A percentile compares a stretch with the other conserved stretches of the same genome.
Conservation (phyloP, 805 yeast species). For the Priceomyces castillae region DNA sequence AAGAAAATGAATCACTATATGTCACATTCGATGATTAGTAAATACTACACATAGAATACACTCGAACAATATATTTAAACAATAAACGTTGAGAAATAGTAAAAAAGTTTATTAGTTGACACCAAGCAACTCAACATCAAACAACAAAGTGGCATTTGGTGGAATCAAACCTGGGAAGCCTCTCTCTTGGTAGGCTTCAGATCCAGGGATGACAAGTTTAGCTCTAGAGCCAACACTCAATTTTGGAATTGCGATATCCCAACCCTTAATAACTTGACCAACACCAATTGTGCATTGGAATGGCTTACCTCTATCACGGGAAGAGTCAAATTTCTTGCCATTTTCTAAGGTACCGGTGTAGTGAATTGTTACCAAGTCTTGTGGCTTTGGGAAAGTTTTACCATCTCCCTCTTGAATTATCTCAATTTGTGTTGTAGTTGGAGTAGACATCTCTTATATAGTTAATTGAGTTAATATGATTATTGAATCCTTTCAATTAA, state of each 20-base stretch:
- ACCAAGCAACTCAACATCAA: slow-evolving; percentile 72
- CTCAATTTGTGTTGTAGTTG: slow-evolving; percentile 40
- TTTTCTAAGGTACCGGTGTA: slow-evolving; percentile 93
- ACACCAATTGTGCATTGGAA: slow-evolving; percentile 93
- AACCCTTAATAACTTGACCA: slow-evolving; percentile 94
- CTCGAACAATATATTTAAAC: background rate
- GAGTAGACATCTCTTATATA: slow-evolving; percentile 32
- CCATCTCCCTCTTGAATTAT: slow-evolving; percentile 71
- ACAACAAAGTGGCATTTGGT: slow-evolving; percentile 89
- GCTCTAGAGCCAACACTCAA: slow-evolving; percentile 93
- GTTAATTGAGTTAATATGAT: background rate
- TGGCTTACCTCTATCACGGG: slow-evolving; percentile 92
- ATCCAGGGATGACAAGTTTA: slow-evolving; percentile 86
- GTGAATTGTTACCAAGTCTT: slow-evolving; percentile 90
- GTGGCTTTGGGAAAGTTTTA: slow-evolving; percentile 76
- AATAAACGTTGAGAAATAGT: too few species aligned
- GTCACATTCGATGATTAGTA: slow-evolving; percentile 8
- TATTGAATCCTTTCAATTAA: too few species aligned
- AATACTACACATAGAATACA: slow-evolving; percentile 13
- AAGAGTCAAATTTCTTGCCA: slow-evolving; percentile 95
- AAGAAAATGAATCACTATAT: background rate
- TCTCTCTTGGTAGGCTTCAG: slow-evolving; percentile 88
- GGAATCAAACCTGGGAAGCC: slow-evolving; percentile 98
- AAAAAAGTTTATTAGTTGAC: slow-evolving; percentile 42
- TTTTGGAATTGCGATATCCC: slow-evolving; percentile 95